Conservation (phyloP, 1,139 yeast species). For the Saccharomyces hybrid region DNA sequence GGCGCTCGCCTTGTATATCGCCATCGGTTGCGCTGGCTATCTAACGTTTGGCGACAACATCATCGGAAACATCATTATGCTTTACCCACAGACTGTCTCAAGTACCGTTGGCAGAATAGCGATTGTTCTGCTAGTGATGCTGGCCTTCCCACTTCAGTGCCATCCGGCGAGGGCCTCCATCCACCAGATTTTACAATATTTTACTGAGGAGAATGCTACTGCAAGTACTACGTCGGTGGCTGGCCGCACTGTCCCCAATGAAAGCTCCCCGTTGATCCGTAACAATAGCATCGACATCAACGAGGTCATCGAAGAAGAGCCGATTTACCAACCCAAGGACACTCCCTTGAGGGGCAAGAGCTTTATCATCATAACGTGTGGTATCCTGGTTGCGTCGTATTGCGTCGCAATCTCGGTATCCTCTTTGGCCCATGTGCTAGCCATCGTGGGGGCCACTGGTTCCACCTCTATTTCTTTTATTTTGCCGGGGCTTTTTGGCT, state of each 20-base stretch:
- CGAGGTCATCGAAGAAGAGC: conserved; percentile 21
- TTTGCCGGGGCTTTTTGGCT: conserved; percentile 86
- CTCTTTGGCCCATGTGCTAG: conserved; percentile 77
- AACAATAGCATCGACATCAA: conserved; percentile 1
- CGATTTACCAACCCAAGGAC: conserved; percentile 18
- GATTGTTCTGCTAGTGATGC: conserved; percentile 58
- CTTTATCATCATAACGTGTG: conserved; percentile 58
- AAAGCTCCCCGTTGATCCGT: conserved; percentile 2
- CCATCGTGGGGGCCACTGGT: conserved; percentile 93
- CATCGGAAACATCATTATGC: conserved; percentile 58
- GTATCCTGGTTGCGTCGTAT: conserved; percentile 56
- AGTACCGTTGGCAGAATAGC: conserved; percentile 65
- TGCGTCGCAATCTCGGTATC: conserved; percentile 67
- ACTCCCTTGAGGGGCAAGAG: conserved; percentile 34
- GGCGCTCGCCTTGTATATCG: conserved; percentile 50
- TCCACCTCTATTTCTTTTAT: conserved; percentile 90
- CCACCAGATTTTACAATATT: conserved; percentile 2
- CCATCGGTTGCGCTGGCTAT: conserved; percentile 63
- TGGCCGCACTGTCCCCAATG: neutral
- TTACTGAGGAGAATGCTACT: neutral
- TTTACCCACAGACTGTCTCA: conserved; percentile 55
- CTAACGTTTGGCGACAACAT: conserved; percentile 61
- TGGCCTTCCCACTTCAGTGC: conserved; percentile 68
- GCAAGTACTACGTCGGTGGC: neutral
- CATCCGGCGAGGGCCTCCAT: conserved; percentile 42